phyloP scores from a whole-genome alignment of 805 yeast genomes.

The Isabelozyma heimii region DNA sequence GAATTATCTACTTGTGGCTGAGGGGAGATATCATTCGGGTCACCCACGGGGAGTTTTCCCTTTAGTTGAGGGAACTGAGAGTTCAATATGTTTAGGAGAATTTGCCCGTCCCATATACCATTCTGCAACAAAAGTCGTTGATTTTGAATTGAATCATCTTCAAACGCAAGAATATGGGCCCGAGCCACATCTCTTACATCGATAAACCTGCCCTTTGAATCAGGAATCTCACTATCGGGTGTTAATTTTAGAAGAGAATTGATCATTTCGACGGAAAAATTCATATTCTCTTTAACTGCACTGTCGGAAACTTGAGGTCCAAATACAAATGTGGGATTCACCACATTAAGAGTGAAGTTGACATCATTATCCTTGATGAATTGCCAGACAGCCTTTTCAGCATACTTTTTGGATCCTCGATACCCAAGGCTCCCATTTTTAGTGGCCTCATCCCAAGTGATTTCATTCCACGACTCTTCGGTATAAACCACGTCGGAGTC shows the following conservation, averaged over 20 bases:
- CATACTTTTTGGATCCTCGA: constrained; percentile 9
- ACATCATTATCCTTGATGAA: constrained; percentile 7
- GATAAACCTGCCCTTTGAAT: constrained; percentile 16
- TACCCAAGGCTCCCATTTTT: constrained; percentile 4
- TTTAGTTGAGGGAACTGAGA: constrained; percentile 40
- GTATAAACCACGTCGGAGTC: not conserved
- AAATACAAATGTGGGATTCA: constrained; percentile 20
- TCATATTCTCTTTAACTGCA: constrained; percentile 25
- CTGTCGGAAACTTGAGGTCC: constrained; percentile 25
- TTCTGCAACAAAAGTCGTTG: constrained; percentile 16
- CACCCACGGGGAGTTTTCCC: constrained; percentile 44
- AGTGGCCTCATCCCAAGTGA: constrained; percentile 11
- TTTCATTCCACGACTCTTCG: constrained; percentile 11
- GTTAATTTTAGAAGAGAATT: constrained; percentile 17
- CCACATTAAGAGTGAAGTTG: constrained; percentile 7
- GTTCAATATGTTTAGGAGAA: constrained; percentile 28
- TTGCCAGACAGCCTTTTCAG: constrained; percentile 7
- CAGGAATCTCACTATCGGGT: constrained; percentile 8
- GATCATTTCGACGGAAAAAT: constrained; percentile 7
- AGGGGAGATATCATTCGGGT: constrained; percentile 23
- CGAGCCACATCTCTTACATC: constrained; percentile 31
- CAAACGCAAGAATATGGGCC: constrained; percentile 33
- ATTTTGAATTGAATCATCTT: constrained; percentile 15
- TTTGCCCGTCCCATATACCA: constrained; percentile 22
- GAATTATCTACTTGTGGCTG: constrained; percentile 17